phyloP scores from a whole-genome alignment of 2,329 filamentous ascomycete species.

The Clathrospora elynae region DNA sequence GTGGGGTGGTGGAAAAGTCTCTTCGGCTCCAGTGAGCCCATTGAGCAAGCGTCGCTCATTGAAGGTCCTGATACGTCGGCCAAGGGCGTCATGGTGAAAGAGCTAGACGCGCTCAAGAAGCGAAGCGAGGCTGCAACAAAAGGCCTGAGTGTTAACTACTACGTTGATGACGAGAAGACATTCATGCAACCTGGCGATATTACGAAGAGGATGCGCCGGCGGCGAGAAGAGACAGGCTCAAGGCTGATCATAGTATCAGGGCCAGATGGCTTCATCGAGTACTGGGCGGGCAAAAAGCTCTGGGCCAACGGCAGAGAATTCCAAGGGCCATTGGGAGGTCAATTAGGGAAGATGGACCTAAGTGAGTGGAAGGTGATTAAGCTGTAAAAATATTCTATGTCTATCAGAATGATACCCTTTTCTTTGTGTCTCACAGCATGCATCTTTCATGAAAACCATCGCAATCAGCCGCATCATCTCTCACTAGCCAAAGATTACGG shows the following conservation, averaged over 20 bases:
- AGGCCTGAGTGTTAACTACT: constrained; percentile 66
- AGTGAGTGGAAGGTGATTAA: constrained; percentile 65
- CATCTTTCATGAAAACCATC: too few species aligned
- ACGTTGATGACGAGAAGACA: constrained; percentile 78
- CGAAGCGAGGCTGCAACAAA: constrained; percentile 22
- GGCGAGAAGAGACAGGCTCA: constrained; percentile 50
- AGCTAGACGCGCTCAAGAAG: constrained; percentile 14
- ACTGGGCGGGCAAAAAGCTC: constrained; percentile 78
- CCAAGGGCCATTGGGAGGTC: constrained; percentile 74
- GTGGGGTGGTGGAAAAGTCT: constrained; percentile 38
- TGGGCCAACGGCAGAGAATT: constrained; percentile 74
- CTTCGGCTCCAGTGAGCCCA: constrained; percentile 23
- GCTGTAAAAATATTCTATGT: constrained; percentile 49
- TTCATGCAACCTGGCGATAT: constrained; percentile 60
- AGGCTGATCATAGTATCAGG: constrained; percentile 84
- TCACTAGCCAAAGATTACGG: too few species aligned
- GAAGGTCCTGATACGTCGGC: constrained; percentile 7
- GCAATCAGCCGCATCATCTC: too few species aligned
- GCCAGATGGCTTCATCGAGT: constrained; percentile 83
- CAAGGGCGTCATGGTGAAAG: constrained; percentile 45
- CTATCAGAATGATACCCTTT: constrained; percentile 15
- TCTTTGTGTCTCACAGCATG: not conserved
- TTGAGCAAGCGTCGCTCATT: constrained; percentile 7
- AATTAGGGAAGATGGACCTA: constrained; percentile 65
- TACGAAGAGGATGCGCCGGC: constrained; percentile 28